Evolutionary conservation across 371 early-diverging fungal species (phyloP).

Genomic region (Capillidium heterosporum): DNA sequence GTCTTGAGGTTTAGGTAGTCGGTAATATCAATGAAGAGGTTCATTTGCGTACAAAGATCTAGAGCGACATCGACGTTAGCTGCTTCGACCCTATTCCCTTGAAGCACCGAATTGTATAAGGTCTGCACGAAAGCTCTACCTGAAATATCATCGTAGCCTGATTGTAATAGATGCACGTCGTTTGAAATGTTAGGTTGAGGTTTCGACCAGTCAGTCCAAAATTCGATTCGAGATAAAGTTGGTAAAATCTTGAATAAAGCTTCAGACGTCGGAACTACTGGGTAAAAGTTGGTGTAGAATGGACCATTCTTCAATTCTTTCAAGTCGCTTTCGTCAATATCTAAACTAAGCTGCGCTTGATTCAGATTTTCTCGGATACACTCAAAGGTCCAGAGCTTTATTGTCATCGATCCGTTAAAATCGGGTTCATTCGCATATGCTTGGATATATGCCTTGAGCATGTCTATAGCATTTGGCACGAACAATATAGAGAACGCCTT

Average conservation of each 20-base stretch:
- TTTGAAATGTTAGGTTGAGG: background rate
- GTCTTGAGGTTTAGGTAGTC: slow-evolving; percentile 2
- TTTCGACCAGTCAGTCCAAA: slow-evolving; percentile 5
- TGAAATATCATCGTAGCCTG: background rate
- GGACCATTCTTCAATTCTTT: background rate
- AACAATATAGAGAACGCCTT: slow-evolving; percentile 1
- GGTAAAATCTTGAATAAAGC: background rate
- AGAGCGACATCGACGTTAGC: background rate
- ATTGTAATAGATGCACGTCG: background rate
- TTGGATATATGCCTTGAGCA: background rate
- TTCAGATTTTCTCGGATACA: slow-evolving; percentile 2
- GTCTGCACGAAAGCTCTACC: background rate
- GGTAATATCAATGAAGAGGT: background rate
- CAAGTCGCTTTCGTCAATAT: background rate
- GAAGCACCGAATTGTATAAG: background rate
- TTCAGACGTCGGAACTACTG: background rate
- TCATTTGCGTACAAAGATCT: background rate
- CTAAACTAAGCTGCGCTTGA: background rate
- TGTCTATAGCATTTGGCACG: slow-evolving; percentile 2
- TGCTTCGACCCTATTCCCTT: background rate
- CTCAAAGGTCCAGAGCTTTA: slow-evolving; percentile 2
- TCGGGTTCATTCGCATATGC: background rate
- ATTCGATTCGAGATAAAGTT: background rate
- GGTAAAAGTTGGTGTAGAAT: background rate
- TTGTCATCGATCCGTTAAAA: background rate